Evolutionary conservation across 106 monocot genomes (phyloP).

Genomic region (Acanthochlamys bracteata): DNA sequence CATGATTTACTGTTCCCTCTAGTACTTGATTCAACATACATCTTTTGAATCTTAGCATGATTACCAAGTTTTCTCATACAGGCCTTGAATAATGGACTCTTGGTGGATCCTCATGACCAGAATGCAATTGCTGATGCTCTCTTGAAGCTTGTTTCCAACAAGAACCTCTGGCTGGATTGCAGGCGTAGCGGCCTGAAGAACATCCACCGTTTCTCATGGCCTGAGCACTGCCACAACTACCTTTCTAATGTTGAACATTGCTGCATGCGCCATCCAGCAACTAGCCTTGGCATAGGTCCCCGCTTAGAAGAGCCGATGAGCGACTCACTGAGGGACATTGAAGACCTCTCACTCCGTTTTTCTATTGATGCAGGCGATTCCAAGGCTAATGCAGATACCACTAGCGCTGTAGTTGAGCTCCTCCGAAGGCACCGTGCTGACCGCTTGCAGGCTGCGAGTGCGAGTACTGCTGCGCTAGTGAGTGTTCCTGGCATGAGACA

Average conservation of each 20-base stretch:
- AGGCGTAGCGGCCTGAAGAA: conserved; percentile 61
- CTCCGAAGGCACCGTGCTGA: conserved; percentile 15
- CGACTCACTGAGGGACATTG: conserved; percentile 35
- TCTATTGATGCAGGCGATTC: conserved; percentile 20
- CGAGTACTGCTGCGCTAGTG: not conserved
- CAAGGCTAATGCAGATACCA: conserved; percentile 1
- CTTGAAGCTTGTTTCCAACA: conserved; percentile 52
- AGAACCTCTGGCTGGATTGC: conserved; percentile 52
- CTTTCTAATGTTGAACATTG: conserved; percentile 40
- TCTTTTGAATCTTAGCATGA: not conserved
- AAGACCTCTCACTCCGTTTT: conserved; percentile 40
- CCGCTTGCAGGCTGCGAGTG: not conserved
- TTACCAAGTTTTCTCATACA: conserved; percentile 1
- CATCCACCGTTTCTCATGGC: conserved; percentile 79
- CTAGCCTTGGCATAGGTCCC: conserved; percentile 9
- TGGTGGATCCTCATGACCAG: conserved; percentile 66
- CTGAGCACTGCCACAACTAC: conserved; percentile 64
- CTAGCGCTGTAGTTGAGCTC: conserved; percentile 27
- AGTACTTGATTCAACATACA: not conserved
- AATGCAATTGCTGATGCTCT: conserved; percentile 49
- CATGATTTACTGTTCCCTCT: not conserved
- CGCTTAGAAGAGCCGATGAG: conserved; percentile 33
- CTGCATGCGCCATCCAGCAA: conserved; percentile 20
- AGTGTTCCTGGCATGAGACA: conserved; percentile 20
- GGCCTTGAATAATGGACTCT: conserved; percentile 58